Evolutionary conservation across 225 moss, liverwort and hornwort genomes (phyloP).

Genomic region (Physcomitrium patens): DNA sequence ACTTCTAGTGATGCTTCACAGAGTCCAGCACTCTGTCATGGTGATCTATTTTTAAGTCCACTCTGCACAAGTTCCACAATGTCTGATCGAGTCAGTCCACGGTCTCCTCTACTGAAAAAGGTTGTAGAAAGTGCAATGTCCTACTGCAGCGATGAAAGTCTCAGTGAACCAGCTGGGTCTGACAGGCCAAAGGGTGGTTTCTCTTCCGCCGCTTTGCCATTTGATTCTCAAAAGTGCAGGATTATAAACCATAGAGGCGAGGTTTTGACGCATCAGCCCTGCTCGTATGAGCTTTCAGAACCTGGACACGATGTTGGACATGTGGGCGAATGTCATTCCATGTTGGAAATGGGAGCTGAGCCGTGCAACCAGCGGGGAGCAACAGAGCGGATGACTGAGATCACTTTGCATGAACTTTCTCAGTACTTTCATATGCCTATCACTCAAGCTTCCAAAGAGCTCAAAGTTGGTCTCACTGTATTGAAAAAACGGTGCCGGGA

Average conservation of each 20-base stretch:
- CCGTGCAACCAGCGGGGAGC: slow-evolving; percentile 80
- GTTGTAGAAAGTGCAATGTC: slow-evolving; percentile 58
- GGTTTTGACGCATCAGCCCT: slow-evolving; percentile 58
- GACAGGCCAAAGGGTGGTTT: slow-evolving; percentile 53
- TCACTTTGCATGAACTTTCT: slow-evolving; percentile 86
- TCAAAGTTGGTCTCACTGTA: slow-evolving; percentile 94
- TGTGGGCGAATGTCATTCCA: slow-evolving; percentile 56
- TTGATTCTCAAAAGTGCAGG: slow-evolving; percentile 57
- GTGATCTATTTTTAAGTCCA: slow-evolving; percentile 55
- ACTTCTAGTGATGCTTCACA: slow-evolving; percentile 52
- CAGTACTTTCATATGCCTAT: slow-evolving; percentile 99
- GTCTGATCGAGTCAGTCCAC: slow-evolving; percentile 44
- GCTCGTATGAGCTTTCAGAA: slow-evolving; percentile 45
- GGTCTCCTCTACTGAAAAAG: slow-evolving; percentile 48
- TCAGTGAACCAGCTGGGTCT: slow-evolving; percentile 57
- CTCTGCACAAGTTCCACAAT: slow-evolving; percentile 37
- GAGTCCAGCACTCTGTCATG: slow-evolving; percentile 48
- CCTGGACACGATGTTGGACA: slow-evolving; percentile 47
- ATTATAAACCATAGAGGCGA: slow-evolving; percentile 58
- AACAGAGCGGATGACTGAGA: slow-evolving; percentile 95
- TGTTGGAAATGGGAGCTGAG: slow-evolving; percentile 64
- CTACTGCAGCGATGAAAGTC: slow-evolving; percentile 90
- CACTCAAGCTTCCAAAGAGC: slow-evolving; percentile 96
- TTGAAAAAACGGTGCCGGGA: slow-evolving; percentile 97
- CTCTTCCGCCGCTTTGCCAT: slow-evolving; percentile 49